Evolutionary conservation across 768 basidiomycete species (phyloP).

Genomic region (Tylopilus sp.): DNA sequence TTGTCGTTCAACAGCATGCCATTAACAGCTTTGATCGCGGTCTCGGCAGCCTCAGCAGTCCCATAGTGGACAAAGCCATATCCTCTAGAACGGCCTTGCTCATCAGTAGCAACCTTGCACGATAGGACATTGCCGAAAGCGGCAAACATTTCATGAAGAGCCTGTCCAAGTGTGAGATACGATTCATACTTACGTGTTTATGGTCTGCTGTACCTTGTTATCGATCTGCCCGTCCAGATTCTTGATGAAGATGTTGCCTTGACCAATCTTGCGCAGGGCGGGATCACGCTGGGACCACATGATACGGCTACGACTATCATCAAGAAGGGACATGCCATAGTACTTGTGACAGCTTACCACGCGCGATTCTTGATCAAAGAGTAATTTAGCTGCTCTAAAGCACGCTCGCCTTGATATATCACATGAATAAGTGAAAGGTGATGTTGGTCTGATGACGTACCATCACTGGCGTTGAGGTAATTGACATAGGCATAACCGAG

Average conservation of each 20-base stretch:
- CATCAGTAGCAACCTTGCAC: constrained; percentile 98
- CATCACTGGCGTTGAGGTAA: constrained; percentile 93
- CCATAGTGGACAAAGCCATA: constrained; percentile 99
- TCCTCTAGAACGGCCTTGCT: constrained; percentile 92
- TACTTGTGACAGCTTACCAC: constrained; percentile 53
- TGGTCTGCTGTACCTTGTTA: constrained; percentile 67
- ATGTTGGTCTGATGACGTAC: constrained; percentile 40
- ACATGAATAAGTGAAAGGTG: not conserved
- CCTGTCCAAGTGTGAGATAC: constrained; percentile 43
- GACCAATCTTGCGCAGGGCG: constrained; percentile 97
- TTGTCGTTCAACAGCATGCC: constrained; percentile 99
- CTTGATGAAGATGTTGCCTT: constrained; percentile 99
- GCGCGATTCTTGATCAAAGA: constrained; percentile 97
- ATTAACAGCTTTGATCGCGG: constrained; percentile 97
- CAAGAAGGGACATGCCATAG: not conserved
- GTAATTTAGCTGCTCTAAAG: constrained; percentile 98
- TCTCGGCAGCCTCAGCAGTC: constrained; percentile 92
- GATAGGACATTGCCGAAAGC: constrained; percentile 98
- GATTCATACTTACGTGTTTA: not conserved
- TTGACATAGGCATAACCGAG: constrained; percentile 99
- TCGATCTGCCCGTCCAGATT: constrained; percentile 96
- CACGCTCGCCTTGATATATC: constrained; percentile 75
- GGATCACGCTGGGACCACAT: constrained; percentile 99
- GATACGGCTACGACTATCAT: constrained; percentile 67
- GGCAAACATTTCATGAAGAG: constrained; percentile 98